Base-by-base conservation (phyloP, 345 rosid genomes). In the Eucalyptus urophylla region DNA sequence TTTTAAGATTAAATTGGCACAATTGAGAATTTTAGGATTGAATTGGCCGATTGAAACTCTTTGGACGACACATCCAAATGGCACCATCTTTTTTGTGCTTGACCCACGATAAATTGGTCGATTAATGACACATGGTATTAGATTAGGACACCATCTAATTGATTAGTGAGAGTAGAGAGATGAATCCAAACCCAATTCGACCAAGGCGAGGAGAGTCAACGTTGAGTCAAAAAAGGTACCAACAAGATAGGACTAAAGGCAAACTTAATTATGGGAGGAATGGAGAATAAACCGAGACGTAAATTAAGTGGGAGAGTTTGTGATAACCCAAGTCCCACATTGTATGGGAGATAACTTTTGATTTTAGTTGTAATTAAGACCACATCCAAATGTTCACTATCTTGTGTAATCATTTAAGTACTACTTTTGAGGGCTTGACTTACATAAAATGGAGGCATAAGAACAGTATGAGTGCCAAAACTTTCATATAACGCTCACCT, bases 401-500 rank as follows among this genome's bases (percentile, higher is more conserved):
- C 43, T 67, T 3, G 43, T 16, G 80, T 31, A 67, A 31, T 67
- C 12, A 67, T 19, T 67, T 69, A 33, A 69, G 10, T 31, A 17
- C 43, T 69, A 15, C 22, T 33, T 69, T 69, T 69, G 56, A 33
- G 80, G 12, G 43, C 24, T 69, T 31, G 12, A 14, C 80, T 69
- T 17, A 17, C 22, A 33, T 33, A 31, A 51, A 7, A 51, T 51
- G 54, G 54, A 51, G 54, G 22, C 54, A 17, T 53, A 53, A 53
- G 22, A 53, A 53, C 2, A 19, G 1, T 53, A 53, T 53, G 24
- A 53, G 56, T 53, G 24, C 22, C 56, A 53, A 53, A 53, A 53
- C 2, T 53, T 19, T 19, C 1, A 2, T 53, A 7, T 0, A 7
- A 2, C 1, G 10, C 56, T 53, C 24, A 19, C 56, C 0, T 19